Evolutionary conservation across 192 early-diverging fungal species (phyloP).

Genomic region (Podila verticillata): DNA sequence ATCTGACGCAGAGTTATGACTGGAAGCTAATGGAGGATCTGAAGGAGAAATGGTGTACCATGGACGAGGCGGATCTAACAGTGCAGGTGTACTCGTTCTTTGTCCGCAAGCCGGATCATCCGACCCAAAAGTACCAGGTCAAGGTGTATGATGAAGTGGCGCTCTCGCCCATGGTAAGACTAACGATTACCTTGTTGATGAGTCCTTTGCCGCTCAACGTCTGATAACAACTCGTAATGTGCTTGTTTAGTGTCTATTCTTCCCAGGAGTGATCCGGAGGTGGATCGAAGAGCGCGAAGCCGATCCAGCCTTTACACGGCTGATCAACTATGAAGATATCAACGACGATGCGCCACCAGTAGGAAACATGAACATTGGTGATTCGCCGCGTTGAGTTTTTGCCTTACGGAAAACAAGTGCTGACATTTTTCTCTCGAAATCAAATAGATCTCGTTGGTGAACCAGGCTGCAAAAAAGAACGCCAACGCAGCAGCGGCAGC

Average conservation of each 20-base stretch:
- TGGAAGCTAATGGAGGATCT: constrained; percentile 82
- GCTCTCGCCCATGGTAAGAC: constrained; percentile 77
- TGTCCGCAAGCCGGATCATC: constrained; percentile 75
- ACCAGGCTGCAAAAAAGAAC: constrained; percentile 26
- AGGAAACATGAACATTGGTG: neutral
- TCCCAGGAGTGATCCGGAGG: constrained; percentile 53
- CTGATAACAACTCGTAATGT: neutral
- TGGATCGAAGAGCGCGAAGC: constrained; percentile 44
- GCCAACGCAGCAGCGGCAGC: constrained; percentile 18
- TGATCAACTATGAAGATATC: constrained; percentile 46
- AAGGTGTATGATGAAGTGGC: constrained; percentile 91
- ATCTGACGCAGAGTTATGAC: constrained; percentile 71
- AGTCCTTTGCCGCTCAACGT: neutral
- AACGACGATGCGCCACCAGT: constrained; percentile 50
- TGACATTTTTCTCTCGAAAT: neutral
- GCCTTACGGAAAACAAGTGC: neutral
- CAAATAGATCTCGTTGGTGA: constrained; percentile 26
- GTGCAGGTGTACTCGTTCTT: constrained; percentile 86
- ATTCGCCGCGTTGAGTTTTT: neutral
- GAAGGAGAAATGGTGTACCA: constrained; percentile 86
- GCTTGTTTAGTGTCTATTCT: constrained; percentile 52
- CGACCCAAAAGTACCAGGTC: constrained; percentile 78
- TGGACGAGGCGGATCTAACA: constrained; percentile 85
- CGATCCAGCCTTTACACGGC: constrained; percentile 28
- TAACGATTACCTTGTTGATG: neutral